A percentile compares a stretch with the other conserved stretches of the same genome.
Evolutionary conservation across 1,284 basidiomycete genomes (phyloP).

Genomic region (Austroboletus niveus): DNA sequence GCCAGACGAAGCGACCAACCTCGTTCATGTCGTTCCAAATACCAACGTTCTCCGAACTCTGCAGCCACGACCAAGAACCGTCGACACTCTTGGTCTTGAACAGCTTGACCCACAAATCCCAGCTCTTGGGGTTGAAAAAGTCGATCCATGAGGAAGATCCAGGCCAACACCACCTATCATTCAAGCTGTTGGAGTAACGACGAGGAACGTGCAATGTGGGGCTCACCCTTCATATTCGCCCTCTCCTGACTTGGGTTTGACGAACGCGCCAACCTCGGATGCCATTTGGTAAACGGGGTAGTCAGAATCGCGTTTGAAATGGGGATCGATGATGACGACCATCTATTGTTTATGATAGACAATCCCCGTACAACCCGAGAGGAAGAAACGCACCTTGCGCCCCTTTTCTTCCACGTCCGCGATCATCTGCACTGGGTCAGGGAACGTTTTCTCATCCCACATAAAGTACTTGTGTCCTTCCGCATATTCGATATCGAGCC

Average conservation of each 20-base stretch:
- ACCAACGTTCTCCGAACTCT: conserved; percentile 79
- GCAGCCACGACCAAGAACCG: conserved; percentile 66
- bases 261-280: conserved; percentile 75
- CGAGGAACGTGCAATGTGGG: not conserved
- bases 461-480: conserved; percentile 97
- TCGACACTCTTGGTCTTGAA: conserved; percentile 62
- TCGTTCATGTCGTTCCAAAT: conserved; percentile 99
- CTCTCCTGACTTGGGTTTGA: conserved; percentile 77
- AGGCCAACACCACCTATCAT: conserved; percentile 85
- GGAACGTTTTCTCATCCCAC: conserved; percentile 92
- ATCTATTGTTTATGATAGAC: conserved; percentile 54
- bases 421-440: conserved; percentile 92
- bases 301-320: conserved; percentile 80
- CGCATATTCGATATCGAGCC: conserved; percentile 98
- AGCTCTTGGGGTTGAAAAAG: conserved; percentile 89
- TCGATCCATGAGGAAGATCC: conserved; percentile 96
- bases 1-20: conserved; percentile 40
- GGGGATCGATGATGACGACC: conserved; percentile 97
- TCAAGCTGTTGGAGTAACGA: not conserved
- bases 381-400: conserved; percentile 64
- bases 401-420: conserved; percentile 83
- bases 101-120: conserved; percentile 89
- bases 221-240: conserved; percentile 81
- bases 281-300: conserved; percentile 90
- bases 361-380: not conserved